A percentile compares a stretch with the other conserved stretches of the same genome.
Conservation (phyloP, 1,139 yeast species). For the Pichia sp. region DNA sequence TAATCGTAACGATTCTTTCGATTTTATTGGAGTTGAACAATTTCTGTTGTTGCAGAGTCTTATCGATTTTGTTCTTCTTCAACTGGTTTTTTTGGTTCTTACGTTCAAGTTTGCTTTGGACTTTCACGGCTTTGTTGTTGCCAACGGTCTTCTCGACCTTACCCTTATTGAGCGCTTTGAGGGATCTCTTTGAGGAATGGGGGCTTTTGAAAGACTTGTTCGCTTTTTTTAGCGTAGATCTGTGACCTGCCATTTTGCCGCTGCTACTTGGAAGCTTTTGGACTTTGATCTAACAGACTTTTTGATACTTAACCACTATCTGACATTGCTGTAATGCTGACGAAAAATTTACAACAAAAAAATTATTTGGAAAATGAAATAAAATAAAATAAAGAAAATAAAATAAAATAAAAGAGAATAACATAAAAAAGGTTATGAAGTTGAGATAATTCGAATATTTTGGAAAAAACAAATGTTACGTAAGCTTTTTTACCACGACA, state of each 20-base stretch:
- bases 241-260: slow-evolving; percentile 64
- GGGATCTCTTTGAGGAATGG: slow-evolving; percentile 86
- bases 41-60: slow-evolving; percentile 44
- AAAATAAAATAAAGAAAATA: background rate
- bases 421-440: no score
- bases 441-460: no score
- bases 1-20: slow-evolving; percentile 75
- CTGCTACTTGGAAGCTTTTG: background rate
- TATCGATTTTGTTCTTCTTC: slow-evolving; percentile 63
- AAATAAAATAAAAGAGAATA: no score
- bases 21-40: slow-evolving; percentile 67
- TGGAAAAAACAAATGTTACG: no score
- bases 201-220: slow-evolving; percentile 89
- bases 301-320: background rate
- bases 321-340: background rate
- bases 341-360: slow-evolving; percentile 1
- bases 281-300: no score
- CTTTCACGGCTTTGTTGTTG: slow-evolving; percentile 41
- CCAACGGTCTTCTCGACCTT: slow-evolving; percentile 67
- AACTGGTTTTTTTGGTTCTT: slow-evolving; percentile 76
- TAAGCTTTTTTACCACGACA: no score
- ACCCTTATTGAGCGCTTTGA: slow-evolving; percentile 78
- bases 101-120: slow-evolving; percentile 64
- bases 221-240: slow-evolving; percentile 75
- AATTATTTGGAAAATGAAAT: background rate